Percentiles rank a stretch among this genome's conserved stretches.
Conservation (phyloP, 108 stramenopile genomes). For the Nannochloropsis gaditana region DNA sequence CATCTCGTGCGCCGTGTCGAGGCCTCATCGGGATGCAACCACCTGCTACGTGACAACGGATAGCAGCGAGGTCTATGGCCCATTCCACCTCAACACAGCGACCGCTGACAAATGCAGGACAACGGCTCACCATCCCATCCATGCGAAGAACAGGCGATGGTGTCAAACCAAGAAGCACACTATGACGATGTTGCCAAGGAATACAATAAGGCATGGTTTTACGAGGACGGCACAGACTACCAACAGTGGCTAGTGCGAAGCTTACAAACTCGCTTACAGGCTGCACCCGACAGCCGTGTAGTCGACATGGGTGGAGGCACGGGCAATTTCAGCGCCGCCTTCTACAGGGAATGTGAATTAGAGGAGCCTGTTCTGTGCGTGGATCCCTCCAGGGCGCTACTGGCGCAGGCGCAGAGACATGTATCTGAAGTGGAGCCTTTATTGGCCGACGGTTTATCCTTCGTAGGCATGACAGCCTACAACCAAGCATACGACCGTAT, state of each 20-base stretch:
- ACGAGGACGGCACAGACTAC: constrained; percentile 13
- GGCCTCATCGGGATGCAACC: too few species aligned
- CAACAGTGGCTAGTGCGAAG: not conserved
- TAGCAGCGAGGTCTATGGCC: not conserved
- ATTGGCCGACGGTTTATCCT: not conserved
- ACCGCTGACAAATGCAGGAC: not conserved
- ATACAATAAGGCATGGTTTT: constrained; percentile 1
- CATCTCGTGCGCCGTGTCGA: too few species aligned
- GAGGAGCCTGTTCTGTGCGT: not conserved
- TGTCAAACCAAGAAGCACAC: not conserved
- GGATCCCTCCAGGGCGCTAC: not conserved
- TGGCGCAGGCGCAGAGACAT: not conserved
- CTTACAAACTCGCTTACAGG: not conserved
- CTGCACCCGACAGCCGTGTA: not conserved
- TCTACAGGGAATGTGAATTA: not conserved
- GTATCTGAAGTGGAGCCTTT: not conserved
- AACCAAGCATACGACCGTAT: not conserved
- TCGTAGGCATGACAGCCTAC: not conserved
- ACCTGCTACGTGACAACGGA: too few species aligned
- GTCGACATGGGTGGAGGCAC: constrained; percentile 10
- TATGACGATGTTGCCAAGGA: not conserved
- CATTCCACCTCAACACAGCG: not conserved
- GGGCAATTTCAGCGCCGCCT: constrained; percentile 2
- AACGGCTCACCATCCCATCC: too few species aligned
- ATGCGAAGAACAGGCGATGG: not conserved